Base-by-base conservation (phyloP, 2,329 filamentous ascomycete species). In the Sarocladiaceae sp. region DNA sequence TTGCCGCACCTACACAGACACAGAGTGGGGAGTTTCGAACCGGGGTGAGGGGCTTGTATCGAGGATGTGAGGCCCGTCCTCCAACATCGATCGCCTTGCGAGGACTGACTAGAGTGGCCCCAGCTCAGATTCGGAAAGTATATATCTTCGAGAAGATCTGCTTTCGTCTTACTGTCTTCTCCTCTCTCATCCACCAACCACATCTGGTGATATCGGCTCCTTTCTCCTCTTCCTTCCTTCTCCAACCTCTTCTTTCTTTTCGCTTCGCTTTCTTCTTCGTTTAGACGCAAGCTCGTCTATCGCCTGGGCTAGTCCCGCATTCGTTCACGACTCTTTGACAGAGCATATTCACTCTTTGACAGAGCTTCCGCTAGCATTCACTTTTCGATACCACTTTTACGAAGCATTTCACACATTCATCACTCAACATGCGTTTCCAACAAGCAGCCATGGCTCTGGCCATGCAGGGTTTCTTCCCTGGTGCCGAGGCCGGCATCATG, bases 401-500 rank as follows among this genome's bases (percentile, higher is more conserved):
- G 18, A 33, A n/a, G 7, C 40, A n/a, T 23, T 22, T 20, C 17
- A 25, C 26, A 37, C 18, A 37, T 10, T 12, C 4, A 26, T 18
- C 15, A 17, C 13, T 20, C 47, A 50, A 37, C 7, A 50, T 50
- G 47, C 47, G 31, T 37, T 50, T 37, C 20, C 47, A 50, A 37
- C 47, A 50, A 23, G 47, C 47, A 22, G 47, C 47, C 4, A 28
- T 37, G 47, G 47, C 47, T 15, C 31, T 50, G 29, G 47, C 47
- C 47, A 36, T 50, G 15, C 29, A 37, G 29, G 47, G 18, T 4
- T 7, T 50, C 12, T 25, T 50, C 28, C 29, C 29, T 22, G 47
- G 47, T 18, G 47, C 47, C n/a, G 12, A 50, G 20, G 47, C 47
- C 13, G 47, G 47, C 22, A 37, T 50, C 47, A 50, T 50, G 47